Evolutionary conservation across 2,329 filamentous ascomycete species (phyloP), one percentile per base, ranked within the genome.

Genomic region (Penicillium sp.): DNA sequence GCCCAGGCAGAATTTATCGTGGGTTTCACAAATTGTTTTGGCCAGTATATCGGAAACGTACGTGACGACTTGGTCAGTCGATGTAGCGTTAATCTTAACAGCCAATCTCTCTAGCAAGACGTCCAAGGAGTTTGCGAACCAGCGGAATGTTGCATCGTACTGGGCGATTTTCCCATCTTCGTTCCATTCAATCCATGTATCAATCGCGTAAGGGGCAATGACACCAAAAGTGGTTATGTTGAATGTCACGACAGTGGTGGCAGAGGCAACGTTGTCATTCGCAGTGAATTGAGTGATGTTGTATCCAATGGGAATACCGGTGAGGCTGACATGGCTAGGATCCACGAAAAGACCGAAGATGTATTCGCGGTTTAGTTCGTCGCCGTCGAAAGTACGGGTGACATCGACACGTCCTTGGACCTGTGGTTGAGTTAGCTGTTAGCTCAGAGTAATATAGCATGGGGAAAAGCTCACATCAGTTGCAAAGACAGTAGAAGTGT

Each of bases 331-430:
- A 1, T 61, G 56, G 0, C 36, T 31, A 3, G 63, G 59, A 18
- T 67, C 58, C 1, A 58, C 40, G 52, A 67, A 67, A 4, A 67
- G 60, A 2, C 63, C 63, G 24, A 65, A 68, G n/a, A 67, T 67
- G 18, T 67, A 67, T 47, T 67, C 63, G 6, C 60, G 62, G 46
- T 67, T 67, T 38, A 67, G 57, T 21, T 67, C 59, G 29, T 64
- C 63, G 36, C 63, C 59, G 14, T 59, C 56, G 14, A 67, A 67
- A 3, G 60, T 67, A 8, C 63, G 64, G 8, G 62, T 67, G 14
- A 65, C 62, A 43, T 67, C 63, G 7, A 67, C 63, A 10, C 63
- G 63, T 2, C 65, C 64, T 64, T 67, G 58, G 3, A 67, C 60
- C 62, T 67, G 31, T 16, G 4, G 4, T 18, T 21, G 38, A 21